phyloP scores from a whole-genome alignment of 345 rosid genomes.

The Mallotus nudiflorus region DNA sequence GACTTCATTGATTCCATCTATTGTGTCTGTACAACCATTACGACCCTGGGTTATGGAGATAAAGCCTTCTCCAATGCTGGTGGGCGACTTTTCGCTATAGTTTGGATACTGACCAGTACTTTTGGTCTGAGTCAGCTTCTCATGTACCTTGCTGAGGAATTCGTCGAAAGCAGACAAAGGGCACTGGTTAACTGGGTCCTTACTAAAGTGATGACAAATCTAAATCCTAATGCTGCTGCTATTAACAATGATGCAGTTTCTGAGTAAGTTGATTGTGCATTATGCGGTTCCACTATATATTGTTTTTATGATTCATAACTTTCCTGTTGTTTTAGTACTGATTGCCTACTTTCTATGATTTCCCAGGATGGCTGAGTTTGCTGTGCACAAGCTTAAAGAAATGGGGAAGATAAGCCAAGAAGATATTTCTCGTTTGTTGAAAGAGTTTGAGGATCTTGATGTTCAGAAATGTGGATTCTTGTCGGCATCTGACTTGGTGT shows the following conservation, averaged over 20 bases:
- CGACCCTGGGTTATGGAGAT: conserved; percentile 85
- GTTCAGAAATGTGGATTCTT: conserved; percentile 55
- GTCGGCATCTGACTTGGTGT: conserved; percentile 34
- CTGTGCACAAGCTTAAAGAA: conserved; percentile 70
- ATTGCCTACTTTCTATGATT: neutral
- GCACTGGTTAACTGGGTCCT: conserved; percentile 69
- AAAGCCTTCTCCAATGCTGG: conserved; percentile 49
- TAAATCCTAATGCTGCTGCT: conserved; percentile 78
- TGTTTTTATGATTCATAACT: neutral
- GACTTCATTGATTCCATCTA: conserved; percentile 59
- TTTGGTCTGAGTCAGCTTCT: conserved; percentile 64
- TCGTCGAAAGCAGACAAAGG: conserved; percentile 58
- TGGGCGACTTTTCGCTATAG: conserved; percentile 68
- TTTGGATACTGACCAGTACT: conserved; percentile 69
- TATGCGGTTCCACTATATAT: neutral
- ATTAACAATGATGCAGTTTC: conserved; percentile 54
- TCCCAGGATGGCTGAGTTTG: conserved; percentile 56
- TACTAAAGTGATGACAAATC: conserved; percentile 43
- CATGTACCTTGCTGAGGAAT: conserved; percentile 59
- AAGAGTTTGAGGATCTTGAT: conserved; percentile 73
- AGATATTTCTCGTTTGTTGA: conserved; percentile 50
- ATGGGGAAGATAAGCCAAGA: conserved; percentile 82
- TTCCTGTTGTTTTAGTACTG: neutral
- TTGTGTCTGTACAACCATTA: conserved; percentile 74
- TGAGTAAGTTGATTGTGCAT: conserved; percentile 44